Percentiles rank a stretch among this genome's conserved stretches.
Evolutionary conservation across 768 basidiomycete species (phyloP).

Genomic region (Lactarius pseudohatsudake): DNA sequence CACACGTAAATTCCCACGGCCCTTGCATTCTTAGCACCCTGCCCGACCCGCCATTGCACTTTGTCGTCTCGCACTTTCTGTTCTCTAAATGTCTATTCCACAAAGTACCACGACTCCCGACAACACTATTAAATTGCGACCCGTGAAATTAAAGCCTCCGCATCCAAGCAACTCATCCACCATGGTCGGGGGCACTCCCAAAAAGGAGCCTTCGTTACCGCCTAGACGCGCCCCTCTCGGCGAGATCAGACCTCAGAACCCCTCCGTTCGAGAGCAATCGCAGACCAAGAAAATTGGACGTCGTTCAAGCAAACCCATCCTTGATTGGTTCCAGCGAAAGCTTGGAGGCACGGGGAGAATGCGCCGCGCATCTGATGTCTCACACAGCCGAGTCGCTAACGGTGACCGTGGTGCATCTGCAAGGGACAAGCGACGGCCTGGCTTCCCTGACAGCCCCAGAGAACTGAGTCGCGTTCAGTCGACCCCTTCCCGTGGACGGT

Average conservation of each 20-base stretch:
- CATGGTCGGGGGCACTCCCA: slow-evolving; percentile 16
- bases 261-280: slow-evolving; percentile 32
- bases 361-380: slow-evolving; percentile 47
- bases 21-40: neutral
- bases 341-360: slow-evolving; percentile 65
- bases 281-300: slow-evolving; percentile 64
- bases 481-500: slow-evolving; percentile 29
- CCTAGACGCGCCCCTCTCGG: slow-evolving; percentile 28
- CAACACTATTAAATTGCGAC: slow-evolving; percentile 10
- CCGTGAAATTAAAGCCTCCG: neutral
- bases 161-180: slow-evolving; percentile 7
- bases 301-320: slow-evolving; percentile 79
- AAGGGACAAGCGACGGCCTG: slow-evolving; percentile 23
- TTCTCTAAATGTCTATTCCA: slow-evolving; percentile 12
- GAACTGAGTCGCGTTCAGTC: slow-evolving; percentile 29
- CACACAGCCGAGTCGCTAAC: slow-evolving; percentile 22
- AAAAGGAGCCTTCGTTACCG: slow-evolving; percentile 20
- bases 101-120: slow-evolving; percentile 4
- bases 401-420: slow-evolving; percentile 20
- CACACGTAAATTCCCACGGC: slow-evolving; percentile 19
- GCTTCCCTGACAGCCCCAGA: slow-evolving; percentile 26
- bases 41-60: slow-evolving; percentile 5
- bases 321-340: slow-evolving; percentile 90
- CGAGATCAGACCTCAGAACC: slow-evolving; percentile 30
- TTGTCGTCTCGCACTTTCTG: slow-evolving; percentile 10